Conservation (phyloP, 192 early-diverging fungal species). For the Pilobolus umbonatus region DNA sequence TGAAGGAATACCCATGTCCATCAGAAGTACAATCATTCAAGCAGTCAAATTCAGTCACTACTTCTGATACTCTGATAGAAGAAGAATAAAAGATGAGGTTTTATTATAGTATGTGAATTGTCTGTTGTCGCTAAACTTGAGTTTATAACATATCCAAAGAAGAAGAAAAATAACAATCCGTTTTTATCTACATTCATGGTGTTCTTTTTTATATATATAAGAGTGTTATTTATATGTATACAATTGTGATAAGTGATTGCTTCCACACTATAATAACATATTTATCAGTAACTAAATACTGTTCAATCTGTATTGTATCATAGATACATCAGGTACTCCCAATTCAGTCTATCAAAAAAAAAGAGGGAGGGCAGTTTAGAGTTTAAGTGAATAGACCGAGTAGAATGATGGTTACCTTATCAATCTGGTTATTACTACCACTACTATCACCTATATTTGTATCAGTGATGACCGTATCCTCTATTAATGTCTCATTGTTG, state of each 20-base stretch:
- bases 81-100: too few relatives aligned
- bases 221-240: neutral
- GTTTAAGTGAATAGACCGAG: neutral
- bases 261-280: neutral
- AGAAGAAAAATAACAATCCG: too few relatives aligned
- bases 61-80: constrained; percentile 11
- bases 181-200: too few relatives aligned
- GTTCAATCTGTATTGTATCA: neutral
- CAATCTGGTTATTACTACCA: neutral
- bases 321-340: constrained; percentile 1
- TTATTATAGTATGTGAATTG: too few relatives aligned
- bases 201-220: neutral
- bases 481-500: neutral
- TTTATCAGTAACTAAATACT: neutral
- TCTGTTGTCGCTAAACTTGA: too few relatives aligned
- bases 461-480: neutral
- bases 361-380: neutral
- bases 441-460: neutral
- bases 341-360: constrained; percentile 6
- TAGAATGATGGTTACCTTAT: neutral
- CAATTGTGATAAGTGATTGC: neutral
- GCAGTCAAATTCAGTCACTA: constrained; percentile 1
- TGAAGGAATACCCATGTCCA: constrained; percentile 12
- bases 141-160: too few relatives aligned
- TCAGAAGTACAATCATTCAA: constrained; percentile 7